Percentiles rank a stretch among this genome's conserved stretches.
These are phyloP conservation scores for Rhinocladiella similis DNA, from an alignment of 2,329 filamentous ascomycete genomes.

Conservation along the genomic window DNA sequence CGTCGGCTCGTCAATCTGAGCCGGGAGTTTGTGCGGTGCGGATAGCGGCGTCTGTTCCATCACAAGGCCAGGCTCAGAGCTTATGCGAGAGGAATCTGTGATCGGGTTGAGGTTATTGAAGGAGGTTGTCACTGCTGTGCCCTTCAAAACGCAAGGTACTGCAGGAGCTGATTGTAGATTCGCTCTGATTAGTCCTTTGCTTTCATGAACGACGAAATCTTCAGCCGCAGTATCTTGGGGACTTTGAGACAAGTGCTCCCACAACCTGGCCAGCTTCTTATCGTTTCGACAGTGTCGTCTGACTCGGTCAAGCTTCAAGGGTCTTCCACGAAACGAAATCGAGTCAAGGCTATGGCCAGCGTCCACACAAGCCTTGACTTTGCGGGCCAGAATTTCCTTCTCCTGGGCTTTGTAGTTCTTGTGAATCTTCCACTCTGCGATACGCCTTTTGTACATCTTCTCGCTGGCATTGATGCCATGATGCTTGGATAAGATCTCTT, in stretches of 20 bases:
- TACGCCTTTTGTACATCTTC: slow-evolving; percentile 26
- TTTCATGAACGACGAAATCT: not conserved
- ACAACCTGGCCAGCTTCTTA: slow-evolving; percentile 14
- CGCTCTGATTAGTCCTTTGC: too few relatives aligned
- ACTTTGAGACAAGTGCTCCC: slow-evolving; percentile 19
- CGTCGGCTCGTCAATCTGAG: not conserved
- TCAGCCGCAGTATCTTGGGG: slow-evolving; percentile 8
- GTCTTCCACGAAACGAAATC: slow-evolving; percentile 19
- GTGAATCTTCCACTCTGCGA: slow-evolving; percentile 22
- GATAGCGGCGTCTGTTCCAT: too few relatives aligned
- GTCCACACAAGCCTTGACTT: slow-evolving; percentile 18
- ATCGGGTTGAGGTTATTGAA: too few relatives aligned
- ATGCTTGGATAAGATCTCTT: slow-evolving; percentile 13
- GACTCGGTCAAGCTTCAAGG: slow-evolving; percentile 21
- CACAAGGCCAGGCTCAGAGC: too few relatives aligned
- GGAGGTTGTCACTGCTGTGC: too few relatives aligned
- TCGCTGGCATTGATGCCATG: slow-evolving; percentile 24
- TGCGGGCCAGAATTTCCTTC: slow-evolving; percentile 17
- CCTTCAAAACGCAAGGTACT: too few relatives aligned
- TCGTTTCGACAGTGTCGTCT: slow-evolving; percentile 23
- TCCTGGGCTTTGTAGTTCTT: slow-evolving; percentile 26
- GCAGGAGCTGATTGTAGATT: too few relatives aligned
- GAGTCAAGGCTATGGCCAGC: slow-evolving; percentile 18
- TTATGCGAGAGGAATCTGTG: too few relatives aligned
- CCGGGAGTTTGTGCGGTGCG: too few relatives aligned